A percentile compares a stretch with the other conserved stretches of the same genome.
phyloP scores from a whole-genome alignment of 1,284 basidiomycete species.

The Sanghuangporus weigelae region DNA sequence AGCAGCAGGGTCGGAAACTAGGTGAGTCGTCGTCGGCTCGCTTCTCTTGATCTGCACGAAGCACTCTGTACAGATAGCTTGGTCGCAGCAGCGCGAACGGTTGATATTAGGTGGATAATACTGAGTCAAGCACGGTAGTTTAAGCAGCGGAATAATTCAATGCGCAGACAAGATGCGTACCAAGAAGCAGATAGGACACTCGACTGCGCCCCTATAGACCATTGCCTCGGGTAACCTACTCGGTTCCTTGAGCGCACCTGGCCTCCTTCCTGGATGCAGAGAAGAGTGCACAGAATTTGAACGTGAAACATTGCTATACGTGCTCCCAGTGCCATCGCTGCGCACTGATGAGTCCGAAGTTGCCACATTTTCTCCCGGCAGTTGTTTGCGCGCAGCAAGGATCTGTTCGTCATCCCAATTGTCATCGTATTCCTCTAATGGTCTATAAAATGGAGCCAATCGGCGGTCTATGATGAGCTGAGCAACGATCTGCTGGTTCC shows the following conservation, averaged over 20 bases:
- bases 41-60: slow-evolving; percentile 98
- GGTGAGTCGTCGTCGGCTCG: slow-evolving; percentile 89
- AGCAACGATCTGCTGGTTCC: slow-evolving; percentile 84
- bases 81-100: slow-evolving; percentile 94
- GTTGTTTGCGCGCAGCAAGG: slow-evolving; percentile 66
- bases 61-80: slow-evolving; percentile 98
- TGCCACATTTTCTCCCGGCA: slow-evolving; percentile 40
- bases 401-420: slow-evolving; percentile 84
- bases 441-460: slow-evolving; percentile 94
- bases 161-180: slow-evolving; percentile 43
- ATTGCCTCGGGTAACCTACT: slow-evolving; percentile 61
- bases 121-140: slow-evolving; percentile 32
- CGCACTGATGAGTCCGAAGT: slow-evolving; percentile 25
- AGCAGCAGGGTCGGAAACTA: slow-evolving; percentile 89
- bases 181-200: slow-evolving; percentile 99
- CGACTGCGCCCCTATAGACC: slow-evolving; percentile 81
- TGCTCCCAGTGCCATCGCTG: slow-evolving; percentile 25
- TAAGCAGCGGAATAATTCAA: slow-evolving; percentile 14
- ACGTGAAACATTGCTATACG: slow-evolving; percentile 23
- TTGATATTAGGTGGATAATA: slow-evolving; percentile 97
- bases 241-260: slow-evolving; percentile 49
- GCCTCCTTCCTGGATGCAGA: slow-evolving; percentile 32
- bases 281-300: slow-evolving; percentile 30
- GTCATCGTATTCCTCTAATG: slow-evolving; percentile 89
- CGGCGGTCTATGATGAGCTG: slow-evolving; percentile 83